Evolutionary conservation across 2,329 filamentous ascomycete species (phyloP).

Genomic region (Colletotrichum lini): DNA sequence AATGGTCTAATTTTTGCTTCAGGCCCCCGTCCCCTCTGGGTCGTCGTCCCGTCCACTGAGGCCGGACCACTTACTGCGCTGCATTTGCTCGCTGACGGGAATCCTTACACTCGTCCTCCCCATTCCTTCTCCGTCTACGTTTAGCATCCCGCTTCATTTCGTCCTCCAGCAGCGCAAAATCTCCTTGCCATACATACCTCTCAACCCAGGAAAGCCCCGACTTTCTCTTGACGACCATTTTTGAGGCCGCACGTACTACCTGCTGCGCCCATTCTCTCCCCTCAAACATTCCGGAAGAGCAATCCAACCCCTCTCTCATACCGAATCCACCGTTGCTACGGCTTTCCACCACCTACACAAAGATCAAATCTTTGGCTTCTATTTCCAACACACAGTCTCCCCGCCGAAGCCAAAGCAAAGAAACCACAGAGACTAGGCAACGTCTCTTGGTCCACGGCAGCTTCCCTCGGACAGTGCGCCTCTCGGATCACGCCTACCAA

Average conservation of each 20-base stretch:
- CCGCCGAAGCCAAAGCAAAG: neutral
- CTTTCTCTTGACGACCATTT: too few species aligned
- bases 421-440: neutral
- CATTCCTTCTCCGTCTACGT: slow-evolving; percentile 4
- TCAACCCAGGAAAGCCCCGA: neutral
- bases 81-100: slow-evolving; percentile 15
- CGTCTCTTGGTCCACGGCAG: neutral
- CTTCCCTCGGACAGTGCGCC: neutral
- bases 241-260: neutral
- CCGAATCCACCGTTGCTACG: slow-evolving; percentile 27
- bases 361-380: neutral
- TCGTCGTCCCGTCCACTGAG: slow-evolving; percentile 5
- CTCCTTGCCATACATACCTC: neutral
- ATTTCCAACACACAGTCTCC: slow-evolving; percentile 2
- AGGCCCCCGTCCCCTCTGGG: slow-evolving; percentile 11
- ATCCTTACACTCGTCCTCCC: neutral
- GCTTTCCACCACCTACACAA: neutral
- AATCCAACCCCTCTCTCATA: slow-evolving; percentile 13
- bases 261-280: neutral
- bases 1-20: slow-evolving; percentile 25
- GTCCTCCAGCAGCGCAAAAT: slow-evolving; percentile 9
- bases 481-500: neutral
- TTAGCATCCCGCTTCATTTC: neutral
- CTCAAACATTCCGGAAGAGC: slow-evolving; percentile 18
- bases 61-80: slow-evolving; percentile 13